Evolutionary conservation across 2,329 filamentous ascomycete genomes (phyloP).

Genomic region (Aschersonia sp.): DNA sequence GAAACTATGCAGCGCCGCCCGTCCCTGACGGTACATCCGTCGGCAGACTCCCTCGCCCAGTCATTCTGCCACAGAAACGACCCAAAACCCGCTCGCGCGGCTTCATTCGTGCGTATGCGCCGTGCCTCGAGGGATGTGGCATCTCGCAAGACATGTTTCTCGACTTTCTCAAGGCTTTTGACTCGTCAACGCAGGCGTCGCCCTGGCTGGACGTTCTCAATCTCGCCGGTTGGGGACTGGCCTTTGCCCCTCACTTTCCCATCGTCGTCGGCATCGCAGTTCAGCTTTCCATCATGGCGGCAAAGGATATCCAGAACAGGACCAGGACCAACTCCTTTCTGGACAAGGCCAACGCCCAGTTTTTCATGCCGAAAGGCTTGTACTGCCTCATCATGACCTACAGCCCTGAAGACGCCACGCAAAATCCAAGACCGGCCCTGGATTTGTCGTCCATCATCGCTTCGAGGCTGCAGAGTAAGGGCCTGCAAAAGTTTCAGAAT

Average conservation of each 20-base stretch:
- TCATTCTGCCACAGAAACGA: slow-evolving; percentile 6
- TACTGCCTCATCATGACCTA: slow-evolving; percentile 7
- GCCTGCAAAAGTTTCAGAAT: not conserved
- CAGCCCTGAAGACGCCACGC: not conserved
- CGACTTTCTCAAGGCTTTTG: slow-evolving; percentile 5
- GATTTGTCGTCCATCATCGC: not conserved
- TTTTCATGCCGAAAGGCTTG: slow-evolving; percentile 6
- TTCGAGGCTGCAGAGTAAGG: not conserved
- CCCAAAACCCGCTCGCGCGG: slow-evolving; percentile 6
- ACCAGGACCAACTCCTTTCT: slow-evolving; percentile 6
- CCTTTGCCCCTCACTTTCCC: slow-evolving; percentile 4
- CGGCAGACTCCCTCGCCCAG: slow-evolving; percentile 2
- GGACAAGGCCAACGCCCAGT: slow-evolving; percentile 5
- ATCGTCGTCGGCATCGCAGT: slow-evolving; percentile 7
- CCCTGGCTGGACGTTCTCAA: slow-evolving; percentile 6
- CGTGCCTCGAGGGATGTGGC: slow-evolving; percentile 2
- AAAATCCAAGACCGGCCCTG: not conserved
- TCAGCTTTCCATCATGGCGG: slow-evolving; percentile 2
- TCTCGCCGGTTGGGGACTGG: slow-evolving; percentile 2
- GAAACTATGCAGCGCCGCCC: not conserved
- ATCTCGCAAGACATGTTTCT: slow-evolving; percentile 8
- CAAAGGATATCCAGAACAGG: slow-evolving; percentile 1
- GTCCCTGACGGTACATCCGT: not conserved
- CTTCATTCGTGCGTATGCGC: slow-evolving; percentile 6
- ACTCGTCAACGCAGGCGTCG: slow-evolving; percentile 6